Evolutionary conservation across 495 filamentous ascomycete species (phyloP), one percentile per base, ranked within the genome.

Genomic region (Daldinia decipiens): DNA sequence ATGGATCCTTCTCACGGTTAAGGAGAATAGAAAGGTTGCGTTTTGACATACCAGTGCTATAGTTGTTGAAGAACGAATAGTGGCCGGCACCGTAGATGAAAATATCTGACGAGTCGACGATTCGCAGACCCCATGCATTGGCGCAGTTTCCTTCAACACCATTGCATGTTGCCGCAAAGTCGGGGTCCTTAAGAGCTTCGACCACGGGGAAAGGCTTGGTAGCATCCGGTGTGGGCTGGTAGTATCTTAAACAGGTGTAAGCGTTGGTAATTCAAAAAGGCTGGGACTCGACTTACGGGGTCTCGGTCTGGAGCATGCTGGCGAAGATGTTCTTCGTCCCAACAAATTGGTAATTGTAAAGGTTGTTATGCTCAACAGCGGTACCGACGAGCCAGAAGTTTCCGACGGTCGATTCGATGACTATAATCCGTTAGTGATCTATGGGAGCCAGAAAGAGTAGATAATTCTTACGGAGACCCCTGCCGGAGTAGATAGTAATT

Each of bases 231-330:
- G 80, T 84, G 4, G 91, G 90, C 77, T 91, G 88, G 74, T 89
- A 93, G 67, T 82, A 56, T 13, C 53, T 56, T 56, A 2, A 15
- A 17, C 19, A 17, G 8, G 31, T 13, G 31, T 56, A 0, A 56
- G 53, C 12, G 5, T 21, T 21, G 27, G 29, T 34, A n/a, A n/a
- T 17, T 17, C n/a, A 24, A 3, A 34, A 56, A 19, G 17, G 8
- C 13, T 36, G 5, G n/a, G 6, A 6, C 19, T 24, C 1, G 12
- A 56, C 53, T 56, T 38, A 87, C 71, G 90, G 91, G 1, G 93
- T 93, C 79, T 96, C 93, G 7, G 93, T 93, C 72, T 97, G 93
- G 74, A 95, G 89, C 77, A 91, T 87, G 19, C 90, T 90, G 76
- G 88, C 89, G 74, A 89, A 90, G 57, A 95, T 82, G 67, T 92